Base-by-base conservation (phyloP, 2,329 filamentous ascomycete species). In the Huntiella decipiens region DNA sequence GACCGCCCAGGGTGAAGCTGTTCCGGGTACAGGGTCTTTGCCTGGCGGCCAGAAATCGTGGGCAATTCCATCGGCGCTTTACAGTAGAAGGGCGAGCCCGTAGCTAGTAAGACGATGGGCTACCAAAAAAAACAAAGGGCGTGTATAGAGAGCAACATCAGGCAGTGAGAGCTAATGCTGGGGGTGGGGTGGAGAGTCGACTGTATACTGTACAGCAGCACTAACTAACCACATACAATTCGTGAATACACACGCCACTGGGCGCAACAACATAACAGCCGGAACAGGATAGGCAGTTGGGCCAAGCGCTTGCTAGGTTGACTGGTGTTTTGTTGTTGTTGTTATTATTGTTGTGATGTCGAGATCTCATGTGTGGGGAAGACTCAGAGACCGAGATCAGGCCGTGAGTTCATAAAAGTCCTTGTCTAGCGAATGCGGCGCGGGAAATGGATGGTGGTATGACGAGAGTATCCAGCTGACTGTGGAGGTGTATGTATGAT, bases 1-100 rank as follows among this genome's bases (percentile, higher is more conserved):
- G 40, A 10, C 13, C 13, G 16, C 28, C 40, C 11, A 32, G 40
- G 28, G 8, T 34, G 6, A 13, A n/a, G 12, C 12, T 31, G 28
- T 13, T 32, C 31, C 28, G 40, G 40, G 40, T 43, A 28, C 40
- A 43, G n/a, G 31, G 40, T 15, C 34, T 36, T n/a, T n/a, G 34
- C 17, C 15, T 34, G 40, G 17, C 31, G 34, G 22, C 22, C 22
- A 28, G 22, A 28, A 28, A 28, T 28, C 7, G 22, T 28, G 22
- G 22, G 22, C 22, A 28, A 10, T 28, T 28, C 22, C 7, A 28
- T 28, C 22, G 22, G 22, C 22, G 22, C 22, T 28, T 28, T 28
- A 36, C 13, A 34, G 40, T 8, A 43, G 13, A n/a, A 10, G 31
- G 22, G 19, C 40, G 34, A 32, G 40, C 8, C 17, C 13, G 38